Conservation (phyloP, 129 eudicot genomes). For the Saposhnikovia divaricata region DNA sequence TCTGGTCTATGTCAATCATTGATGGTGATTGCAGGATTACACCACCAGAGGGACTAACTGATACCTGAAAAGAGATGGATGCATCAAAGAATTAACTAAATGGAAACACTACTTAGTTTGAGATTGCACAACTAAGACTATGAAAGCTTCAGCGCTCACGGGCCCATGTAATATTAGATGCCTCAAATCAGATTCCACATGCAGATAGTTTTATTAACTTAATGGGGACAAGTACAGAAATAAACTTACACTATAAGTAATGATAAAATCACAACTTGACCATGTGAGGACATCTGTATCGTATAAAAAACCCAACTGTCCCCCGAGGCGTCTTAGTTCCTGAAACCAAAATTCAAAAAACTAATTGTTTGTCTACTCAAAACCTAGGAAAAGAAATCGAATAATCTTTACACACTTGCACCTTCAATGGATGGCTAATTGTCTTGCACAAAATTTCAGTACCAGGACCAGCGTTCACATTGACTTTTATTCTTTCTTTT, state of each 20-base stretch:
- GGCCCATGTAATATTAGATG: not conserved
- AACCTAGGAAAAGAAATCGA: not conserved
- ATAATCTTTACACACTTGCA: conserved; percentile 9
- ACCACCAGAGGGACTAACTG: conserved; percentile 41
- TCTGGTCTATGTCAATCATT: conserved; percentile 42
- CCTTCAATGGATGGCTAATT: conserved; percentile 84
- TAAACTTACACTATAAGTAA: conserved; percentile 51
- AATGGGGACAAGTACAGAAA: not conserved
- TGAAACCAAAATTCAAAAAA: conserved; percentile 15
- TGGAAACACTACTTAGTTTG: conserved; percentile 1
- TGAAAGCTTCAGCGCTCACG: not conserved
- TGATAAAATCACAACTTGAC: conserved; percentile 59
- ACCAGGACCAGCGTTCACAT: conserved; percentile 53
- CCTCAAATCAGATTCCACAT: not conserved
- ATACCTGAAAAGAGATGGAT: conserved; percentile 37
- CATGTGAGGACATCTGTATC: conserved; percentile 74
- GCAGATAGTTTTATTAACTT: not conserved
- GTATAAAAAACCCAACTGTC: conserved; percentile 51
- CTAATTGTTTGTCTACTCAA: not conserved
- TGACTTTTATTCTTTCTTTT: conserved; percentile 68
- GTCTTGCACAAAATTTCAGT: conserved; percentile 50
- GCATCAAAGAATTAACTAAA: not conserved
- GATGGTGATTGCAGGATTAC: conserved; percentile 69
- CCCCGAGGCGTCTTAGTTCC: conserved; percentile 58
- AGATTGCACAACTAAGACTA: not conserved